These are phyloP conservation scores for Corniculantispora saksenae DNA, from an alignment of 2,329 filamentous ascomycete species.

Conservation along the genomic window DNA sequence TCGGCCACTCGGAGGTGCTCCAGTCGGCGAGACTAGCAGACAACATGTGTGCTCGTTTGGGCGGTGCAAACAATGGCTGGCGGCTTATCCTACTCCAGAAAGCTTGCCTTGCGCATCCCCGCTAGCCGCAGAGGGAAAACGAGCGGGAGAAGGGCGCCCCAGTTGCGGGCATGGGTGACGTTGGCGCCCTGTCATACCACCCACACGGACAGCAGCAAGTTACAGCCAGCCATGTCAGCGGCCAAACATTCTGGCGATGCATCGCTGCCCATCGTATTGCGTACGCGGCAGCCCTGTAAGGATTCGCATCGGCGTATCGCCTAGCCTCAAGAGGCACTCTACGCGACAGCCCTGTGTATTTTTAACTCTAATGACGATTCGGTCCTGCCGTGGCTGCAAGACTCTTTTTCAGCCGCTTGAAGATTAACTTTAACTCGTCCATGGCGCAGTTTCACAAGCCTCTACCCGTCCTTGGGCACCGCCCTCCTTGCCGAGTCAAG, in stretches of 20 bases:
- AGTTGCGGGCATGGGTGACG: constrained; percentile 1
- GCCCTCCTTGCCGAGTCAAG: not conserved
- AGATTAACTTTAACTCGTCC: not conserved
- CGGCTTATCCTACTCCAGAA: constrained; percentile 5
- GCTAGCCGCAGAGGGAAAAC: constrained; percentile 12
- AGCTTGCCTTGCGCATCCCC: not conserved
- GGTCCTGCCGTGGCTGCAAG: not conserved
- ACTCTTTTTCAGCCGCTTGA: no score
- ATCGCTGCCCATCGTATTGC: constrained; percentile 16
- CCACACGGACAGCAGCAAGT: constrained; percentile 4
- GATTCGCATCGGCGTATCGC: constrained; percentile 7
- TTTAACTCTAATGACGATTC: not conserved
- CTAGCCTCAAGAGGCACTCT: not conserved
- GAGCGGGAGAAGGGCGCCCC: not conserved
- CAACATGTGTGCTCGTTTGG: not conserved
- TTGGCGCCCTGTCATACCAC: constrained; percentile 5
- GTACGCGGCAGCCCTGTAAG: constrained; percentile 12
- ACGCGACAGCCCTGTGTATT: constrained; percentile 2
- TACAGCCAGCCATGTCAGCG: not conserved
- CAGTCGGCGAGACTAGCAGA: not conserved
- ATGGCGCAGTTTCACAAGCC: constrained; percentile 6
- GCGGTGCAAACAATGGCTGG: not conserved
- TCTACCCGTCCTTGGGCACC: not conserved
- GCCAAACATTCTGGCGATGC: not conserved
- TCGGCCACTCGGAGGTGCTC: not conserved